Conservation (phyloP, 805 yeast species). For the Metschnikowia sp. region DNA sequence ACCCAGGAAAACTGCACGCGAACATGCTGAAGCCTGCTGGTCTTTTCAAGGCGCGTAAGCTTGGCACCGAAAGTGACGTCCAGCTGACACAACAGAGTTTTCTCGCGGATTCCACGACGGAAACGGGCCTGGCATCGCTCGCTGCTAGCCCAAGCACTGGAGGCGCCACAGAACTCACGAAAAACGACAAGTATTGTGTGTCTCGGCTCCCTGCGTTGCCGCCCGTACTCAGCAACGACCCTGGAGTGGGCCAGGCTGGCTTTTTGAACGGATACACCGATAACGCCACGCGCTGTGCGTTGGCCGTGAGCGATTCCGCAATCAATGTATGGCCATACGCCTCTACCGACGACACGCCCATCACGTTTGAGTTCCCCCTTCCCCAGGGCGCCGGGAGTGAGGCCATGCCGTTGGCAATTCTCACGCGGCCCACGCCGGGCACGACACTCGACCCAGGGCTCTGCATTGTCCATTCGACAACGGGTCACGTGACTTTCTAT, state of each 20-base stretch:
- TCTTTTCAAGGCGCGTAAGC: constrained; percentile 14
- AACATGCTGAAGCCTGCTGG: not conserved
- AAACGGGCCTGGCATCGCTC: constrained; percentile 1
- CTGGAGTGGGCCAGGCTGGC: constrained; percentile 23
- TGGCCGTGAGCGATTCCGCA: constrained; percentile 46
- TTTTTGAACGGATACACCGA: constrained; percentile 46
- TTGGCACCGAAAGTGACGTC: constrained; percentile 4
- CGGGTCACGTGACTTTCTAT: constrained; percentile 64
- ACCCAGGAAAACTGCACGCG: no score
- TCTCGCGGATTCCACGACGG: constrained; percentile 15
- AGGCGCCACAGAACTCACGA: constrained; percentile 47
- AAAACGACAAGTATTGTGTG: constrained; percentile 56
- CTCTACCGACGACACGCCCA: constrained; percentile 58
- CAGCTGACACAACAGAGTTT: constrained; percentile 3
- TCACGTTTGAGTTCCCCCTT: constrained; percentile 51
- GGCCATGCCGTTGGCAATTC: constrained; percentile 47
- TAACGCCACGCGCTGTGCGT: constrained; percentile 44
- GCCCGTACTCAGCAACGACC: constrained; percentile 17
- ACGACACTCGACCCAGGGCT: constrained; percentile 60
- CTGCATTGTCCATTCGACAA: constrained; percentile 54
- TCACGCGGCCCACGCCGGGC: constrained; percentile 57
- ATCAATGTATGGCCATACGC: constrained; percentile 68
- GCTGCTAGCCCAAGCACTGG: not conserved
- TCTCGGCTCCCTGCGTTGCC: constrained; percentile 58
- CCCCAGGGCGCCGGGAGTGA: constrained; percentile 13